A percentile compares a stretch with the other conserved stretches of the same genome.
These are phyloP conservation scores for Angomonas ambiguus DNA, from an alignment of 208 protist genomes.

Conservation along the genomic window DNA sequence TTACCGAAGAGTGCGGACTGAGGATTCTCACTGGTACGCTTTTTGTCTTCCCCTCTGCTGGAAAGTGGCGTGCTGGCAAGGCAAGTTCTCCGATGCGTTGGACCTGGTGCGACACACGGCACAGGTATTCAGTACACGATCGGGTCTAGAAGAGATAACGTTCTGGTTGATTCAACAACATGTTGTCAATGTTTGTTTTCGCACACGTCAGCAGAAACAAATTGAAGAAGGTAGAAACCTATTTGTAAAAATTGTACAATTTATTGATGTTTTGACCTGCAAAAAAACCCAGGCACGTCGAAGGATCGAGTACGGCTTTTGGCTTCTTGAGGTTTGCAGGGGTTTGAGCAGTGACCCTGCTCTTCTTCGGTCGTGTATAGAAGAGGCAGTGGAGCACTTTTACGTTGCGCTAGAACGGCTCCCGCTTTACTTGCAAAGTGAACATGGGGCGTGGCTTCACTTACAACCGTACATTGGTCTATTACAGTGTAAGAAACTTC, in stretches of 20 bases:
- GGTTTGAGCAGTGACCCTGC: constrained; percentile 20
- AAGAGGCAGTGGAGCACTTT: constrained; percentile 63
- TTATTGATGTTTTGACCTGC: constrained; percentile 48
- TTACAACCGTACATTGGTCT: constrained; percentile 75
- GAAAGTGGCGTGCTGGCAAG: constrained; percentile 65
- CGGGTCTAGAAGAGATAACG: constrained; percentile 29
- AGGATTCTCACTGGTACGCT: constrained; percentile 59
- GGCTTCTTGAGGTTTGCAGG: constrained; percentile 54
- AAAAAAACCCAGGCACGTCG: constrained; percentile 55
- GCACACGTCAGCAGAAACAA: constrained; percentile 27
- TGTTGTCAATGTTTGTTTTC: constrained; percentile 53
- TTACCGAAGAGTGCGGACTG: constrained; percentile 42
- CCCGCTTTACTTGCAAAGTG: constrained; percentile 63
- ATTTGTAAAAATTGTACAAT: constrained; percentile 33
- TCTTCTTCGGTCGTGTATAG: constrained; percentile 43
- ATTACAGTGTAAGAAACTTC: constrained; percentile 63
- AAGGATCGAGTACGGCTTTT: constrained; percentile 70
- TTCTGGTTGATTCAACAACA: constrained; percentile 38
- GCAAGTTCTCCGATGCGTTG: constrained; percentile 42
- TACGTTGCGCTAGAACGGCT: constrained; percentile 55
- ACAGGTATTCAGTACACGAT: constrained; percentile 22
- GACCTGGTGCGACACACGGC: constrained; percentile 35
- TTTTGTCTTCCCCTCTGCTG: constrained; percentile 70
- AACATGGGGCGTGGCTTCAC: constrained; percentile 77
- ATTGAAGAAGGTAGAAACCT: constrained; percentile 38